Conservation (phyloP, 2,329 filamentous ascomycete species). For the Aspergillus japonicus region DNA sequence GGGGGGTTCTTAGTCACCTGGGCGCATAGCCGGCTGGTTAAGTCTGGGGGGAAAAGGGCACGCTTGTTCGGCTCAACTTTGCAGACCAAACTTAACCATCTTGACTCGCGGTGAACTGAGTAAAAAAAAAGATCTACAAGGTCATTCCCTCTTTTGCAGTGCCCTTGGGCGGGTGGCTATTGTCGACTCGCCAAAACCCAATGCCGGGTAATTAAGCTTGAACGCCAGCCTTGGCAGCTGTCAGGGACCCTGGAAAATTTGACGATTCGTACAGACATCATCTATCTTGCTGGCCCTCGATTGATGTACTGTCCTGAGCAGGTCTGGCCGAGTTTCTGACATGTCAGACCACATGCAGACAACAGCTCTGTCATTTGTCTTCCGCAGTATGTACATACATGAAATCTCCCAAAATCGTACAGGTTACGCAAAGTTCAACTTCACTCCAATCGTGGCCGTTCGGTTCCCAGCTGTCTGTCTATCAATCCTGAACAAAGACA, state of each 20-base stretch:
- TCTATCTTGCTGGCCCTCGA: neutral
- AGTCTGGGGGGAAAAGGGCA: neutral
- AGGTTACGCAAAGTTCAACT: neutral
- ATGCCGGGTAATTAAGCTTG: conserved; percentile 15
- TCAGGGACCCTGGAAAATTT: conserved; percentile 2
- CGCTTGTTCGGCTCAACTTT: neutral
- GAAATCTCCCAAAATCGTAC: neutral
- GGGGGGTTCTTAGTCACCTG: neutral
- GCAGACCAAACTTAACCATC: neutral
- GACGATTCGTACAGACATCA: neutral
- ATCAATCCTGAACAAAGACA: neutral
- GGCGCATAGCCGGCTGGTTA: neutral
- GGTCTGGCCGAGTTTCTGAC: neutral
- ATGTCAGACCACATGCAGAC: neutral
- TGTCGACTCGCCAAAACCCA: conserved; percentile 1
- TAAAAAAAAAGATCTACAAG: conserved; percentile 5
- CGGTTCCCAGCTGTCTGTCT: neutral
- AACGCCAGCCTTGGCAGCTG: conserved; percentile 18
- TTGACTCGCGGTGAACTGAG: neutral
- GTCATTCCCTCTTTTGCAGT: neutral
- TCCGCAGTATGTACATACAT: neutral
- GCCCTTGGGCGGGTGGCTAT: neutral
- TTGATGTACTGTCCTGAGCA: too few species aligned
- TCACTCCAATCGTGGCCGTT: conserved; percentile 1
- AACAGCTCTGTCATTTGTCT: neutral